phyloP scores from a whole-genome alignment of 129 eudicot species.

The Heracleum sosnowskyi region DNA sequence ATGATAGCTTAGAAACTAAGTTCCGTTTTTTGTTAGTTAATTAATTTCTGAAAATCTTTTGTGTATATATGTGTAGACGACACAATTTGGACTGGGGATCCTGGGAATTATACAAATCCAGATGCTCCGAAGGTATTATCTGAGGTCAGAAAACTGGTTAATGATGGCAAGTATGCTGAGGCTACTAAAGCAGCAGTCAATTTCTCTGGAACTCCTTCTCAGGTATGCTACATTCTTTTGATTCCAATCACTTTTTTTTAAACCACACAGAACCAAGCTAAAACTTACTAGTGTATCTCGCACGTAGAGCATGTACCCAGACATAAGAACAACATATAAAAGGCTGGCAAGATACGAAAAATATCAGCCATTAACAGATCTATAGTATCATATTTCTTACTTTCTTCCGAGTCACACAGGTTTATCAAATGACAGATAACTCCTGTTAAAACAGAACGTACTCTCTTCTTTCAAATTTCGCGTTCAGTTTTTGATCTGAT shows the following conservation, averaged over 20 bases:
- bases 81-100: constrained; percentile 83
- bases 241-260: too few relatives aligned
- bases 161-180: constrained; percentile 58
- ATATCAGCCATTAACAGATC: too few relatives aligned
- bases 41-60: too few relatives aligned
- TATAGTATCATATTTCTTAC: too few relatives aligned
- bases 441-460: not conserved
- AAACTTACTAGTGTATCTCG: not conserved
- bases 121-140: constrained; percentile 47
- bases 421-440: not conserved
- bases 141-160: constrained; percentile 70
- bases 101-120: constrained; percentile 61
- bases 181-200: constrained; percentile 63
- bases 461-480: not conserved
- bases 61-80: constrained; percentile 42
- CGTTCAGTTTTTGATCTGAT: too few relatives aligned
- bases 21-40: too few relatives aligned
- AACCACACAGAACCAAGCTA: too few relatives aligned
- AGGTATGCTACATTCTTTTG: constrained; percentile 27
- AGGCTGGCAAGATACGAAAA: too few relatives aligned
- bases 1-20: too few relatives aligned
- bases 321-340: too few relatives aligned
- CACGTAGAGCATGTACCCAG: too few relatives aligned
- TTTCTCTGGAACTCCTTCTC: constrained; percentile 62
- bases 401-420: not conserved